These are phyloP conservation scores for Plasmodium adleri DNA, from an alignment of 169 alveolate species.

Conservation along the genomic window DNA sequence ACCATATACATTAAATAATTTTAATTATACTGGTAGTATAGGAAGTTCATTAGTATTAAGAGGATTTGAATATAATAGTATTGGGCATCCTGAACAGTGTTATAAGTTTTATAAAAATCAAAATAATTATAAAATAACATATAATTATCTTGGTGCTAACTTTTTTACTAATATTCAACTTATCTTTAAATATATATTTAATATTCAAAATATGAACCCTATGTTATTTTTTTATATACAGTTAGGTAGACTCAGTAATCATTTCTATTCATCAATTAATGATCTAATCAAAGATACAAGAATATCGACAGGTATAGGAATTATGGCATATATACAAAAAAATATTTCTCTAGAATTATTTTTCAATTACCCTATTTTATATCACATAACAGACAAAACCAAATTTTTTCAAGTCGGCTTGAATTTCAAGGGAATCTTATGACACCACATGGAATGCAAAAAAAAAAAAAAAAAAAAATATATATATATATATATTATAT, in stretches of 20 bases:
- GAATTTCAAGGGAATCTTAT: slow-evolving; percentile 38
- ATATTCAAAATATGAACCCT: slow-evolving; percentile 46
- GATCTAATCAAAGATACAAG: slow-evolving; percentile 34
- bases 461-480: no score
- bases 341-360: slow-evolving; percentile 56
- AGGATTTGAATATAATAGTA: slow-evolving; percentile 56
- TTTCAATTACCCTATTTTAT: slow-evolving; percentile 33
- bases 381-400: slow-evolving; percentile 29
- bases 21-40: slow-evolving; percentile 72
- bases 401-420: slow-evolving; percentile 72
- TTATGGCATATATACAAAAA: slow-evolving; percentile 71
- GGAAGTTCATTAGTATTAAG: slow-evolving; percentile 60
- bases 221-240: slow-evolving; percentile 54
- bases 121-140: slow-evolving; percentile 21
- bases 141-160: slow-evolving; percentile 64
- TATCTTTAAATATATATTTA: slow-evolving; percentile 42
- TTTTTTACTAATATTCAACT: slow-evolving; percentile 62
- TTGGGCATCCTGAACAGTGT: slow-evolving; percentile 31
- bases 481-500: no score
- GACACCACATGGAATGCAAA: neutral
- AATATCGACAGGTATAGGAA: slow-evolving; percentile 51
- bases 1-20: slow-evolving; percentile 8
- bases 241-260: slow-evolving; percentile 39
- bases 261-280: slow-evolving; percentile 19
- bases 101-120: slow-evolving; percentile 28